phyloP scores from a whole-genome alignment of 176 grass and related monocot species.

The Triticum aestivum region DNA sequence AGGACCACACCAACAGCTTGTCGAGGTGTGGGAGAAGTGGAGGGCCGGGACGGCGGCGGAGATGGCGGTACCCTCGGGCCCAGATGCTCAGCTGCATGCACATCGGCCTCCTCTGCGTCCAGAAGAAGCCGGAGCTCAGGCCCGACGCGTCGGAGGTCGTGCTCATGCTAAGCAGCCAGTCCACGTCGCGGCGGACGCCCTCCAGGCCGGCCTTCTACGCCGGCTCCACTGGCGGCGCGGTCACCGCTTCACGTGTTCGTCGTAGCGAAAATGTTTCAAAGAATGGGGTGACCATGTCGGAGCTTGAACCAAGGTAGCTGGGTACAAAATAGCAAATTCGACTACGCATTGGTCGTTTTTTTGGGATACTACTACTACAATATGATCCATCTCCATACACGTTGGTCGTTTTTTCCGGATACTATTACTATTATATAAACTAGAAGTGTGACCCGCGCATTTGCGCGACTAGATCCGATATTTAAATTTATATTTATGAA shows the following conservation, averaged over 20 bases:
- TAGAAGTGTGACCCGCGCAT: too few relatives aligned
- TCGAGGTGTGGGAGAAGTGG: conserved; percentile 45
- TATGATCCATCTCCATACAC: too few relatives aligned
- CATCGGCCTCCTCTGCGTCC: conserved; percentile 31
- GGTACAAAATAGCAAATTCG: too few relatives aligned
- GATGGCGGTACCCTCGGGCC: not conserved
- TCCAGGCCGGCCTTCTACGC: conserved; percentile 36
- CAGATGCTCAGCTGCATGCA: conserved; percentile 42
- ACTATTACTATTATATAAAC: too few relatives aligned
- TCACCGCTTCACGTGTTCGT: not conserved
- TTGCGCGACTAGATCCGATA: too few relatives aligned
- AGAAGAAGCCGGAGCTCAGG: conserved; percentile 1
- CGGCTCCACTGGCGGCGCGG: not conserved
- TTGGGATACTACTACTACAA: too few relatives aligned
- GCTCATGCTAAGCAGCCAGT: not conserved
- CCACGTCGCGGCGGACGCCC: not conserved
- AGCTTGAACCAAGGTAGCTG: conserved; percentile 2
- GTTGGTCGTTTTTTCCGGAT: too few relatives aligned
- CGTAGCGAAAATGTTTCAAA: not conserved
- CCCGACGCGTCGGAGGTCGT: not conserved
- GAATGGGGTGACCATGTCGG: conserved; percentile 19
- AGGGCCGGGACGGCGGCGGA: not conserved
- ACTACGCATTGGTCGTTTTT: too few relatives aligned
- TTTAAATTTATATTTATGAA: too few relatives aligned
- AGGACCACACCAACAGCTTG: not conserved